Evolutionary conservation across 305 asterid genomes (phyloP).

Genomic region (Caryopteris hybrid): DNA sequence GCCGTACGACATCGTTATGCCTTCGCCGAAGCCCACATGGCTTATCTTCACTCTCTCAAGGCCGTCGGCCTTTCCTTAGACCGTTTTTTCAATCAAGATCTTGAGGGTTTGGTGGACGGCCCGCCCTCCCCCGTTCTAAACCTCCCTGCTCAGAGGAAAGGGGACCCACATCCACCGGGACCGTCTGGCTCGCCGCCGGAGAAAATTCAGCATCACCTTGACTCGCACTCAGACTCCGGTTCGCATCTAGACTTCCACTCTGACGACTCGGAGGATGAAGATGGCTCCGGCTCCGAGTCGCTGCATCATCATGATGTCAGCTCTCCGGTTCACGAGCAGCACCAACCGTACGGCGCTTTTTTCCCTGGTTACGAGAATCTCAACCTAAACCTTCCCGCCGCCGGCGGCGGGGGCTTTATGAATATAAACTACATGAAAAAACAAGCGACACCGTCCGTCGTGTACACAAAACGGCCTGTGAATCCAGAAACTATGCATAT

Average conservation of each 20-base stretch:
- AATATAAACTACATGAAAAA: constrained; percentile 69
- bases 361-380: constrained; percentile 34
- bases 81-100: constrained; percentile 65
- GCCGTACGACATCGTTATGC: constrained; percentile 82
- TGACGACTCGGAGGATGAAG: constrained; percentile 50
- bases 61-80: constrained; percentile 60
- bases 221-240: constrained; percentile 53
- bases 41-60: constrained; percentile 70
- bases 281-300: constrained; percentile 50
- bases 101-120: constrained; percentile 12
- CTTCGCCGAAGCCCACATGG: constrained; percentile 75
- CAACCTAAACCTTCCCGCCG: constrained; percentile 28
- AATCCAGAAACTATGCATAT: constrained; percentile 53
- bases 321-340: constrained; percentile 36
- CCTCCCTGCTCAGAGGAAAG: constrained; percentile 57
- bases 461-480: constrained; percentile 68
- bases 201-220: constrained; percentile 35
- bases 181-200: constrained; percentile 34
- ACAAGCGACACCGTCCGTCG: constrained; percentile 62
- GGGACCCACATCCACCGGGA: constrained; percentile 39
- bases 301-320: constrained; percentile 44
- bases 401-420: constrained; percentile 45
- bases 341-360: constrained; percentile 36
- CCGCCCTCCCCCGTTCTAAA: constrained; percentile 60
- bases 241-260: constrained; percentile 76